Evolutionary conservation across 192 early-diverging fungal genomes (phyloP), one percentile per base, ranked within the genome.

Genomic region (Rhizophlyctis rosea): DNA sequence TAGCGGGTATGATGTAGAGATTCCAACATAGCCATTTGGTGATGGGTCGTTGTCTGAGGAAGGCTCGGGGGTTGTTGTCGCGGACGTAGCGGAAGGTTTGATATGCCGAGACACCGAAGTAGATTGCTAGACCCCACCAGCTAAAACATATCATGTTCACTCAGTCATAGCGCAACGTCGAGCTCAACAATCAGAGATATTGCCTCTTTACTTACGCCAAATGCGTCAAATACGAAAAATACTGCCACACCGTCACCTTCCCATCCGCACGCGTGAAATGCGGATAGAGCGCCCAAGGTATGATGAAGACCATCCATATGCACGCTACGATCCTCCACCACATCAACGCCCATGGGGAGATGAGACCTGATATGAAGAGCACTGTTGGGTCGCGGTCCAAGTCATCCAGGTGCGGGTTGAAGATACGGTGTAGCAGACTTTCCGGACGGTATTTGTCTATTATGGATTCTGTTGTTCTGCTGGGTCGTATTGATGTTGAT

Each of bases 1-100:
- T 63, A 18, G 72, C 61, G 4, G 72, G 50, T 47, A 69, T 52
- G 0, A 60, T 36, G 47, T 74, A 74, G 7, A 74, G 51, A 28
- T 59, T 64, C 66, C 67, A 73, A 18, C 62, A 65, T 23, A 69
- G 0, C 67, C 63, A 74, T 24, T 68, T 50, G 16, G 59, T 61
- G 28, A 68, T 23, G 7, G 28, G 52, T 16, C 3, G 24, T 33
- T 52, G 51, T n/a, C 36, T 31, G 27, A 52, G 49, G 49, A 61
- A 61, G 24, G n/a, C 5, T 25, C 39, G 24, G 53, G 49, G 61
- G 51, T 39, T 47, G 21, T 54, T 54, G 28, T 62, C 50, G 1
- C 58, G 35, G 9, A 24, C 56, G 59, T 30, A 68, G 9, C 58
- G 50, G 14, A 30, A 47, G 16, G 59, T 62, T 28, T 61, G 59